Evolutionary conservation across 2,329 filamentous ascomycete genomes (phyloP), one percentile per base, ranked within the genome.

Genomic region (Neopestalotiopsis clavispora): DNA sequence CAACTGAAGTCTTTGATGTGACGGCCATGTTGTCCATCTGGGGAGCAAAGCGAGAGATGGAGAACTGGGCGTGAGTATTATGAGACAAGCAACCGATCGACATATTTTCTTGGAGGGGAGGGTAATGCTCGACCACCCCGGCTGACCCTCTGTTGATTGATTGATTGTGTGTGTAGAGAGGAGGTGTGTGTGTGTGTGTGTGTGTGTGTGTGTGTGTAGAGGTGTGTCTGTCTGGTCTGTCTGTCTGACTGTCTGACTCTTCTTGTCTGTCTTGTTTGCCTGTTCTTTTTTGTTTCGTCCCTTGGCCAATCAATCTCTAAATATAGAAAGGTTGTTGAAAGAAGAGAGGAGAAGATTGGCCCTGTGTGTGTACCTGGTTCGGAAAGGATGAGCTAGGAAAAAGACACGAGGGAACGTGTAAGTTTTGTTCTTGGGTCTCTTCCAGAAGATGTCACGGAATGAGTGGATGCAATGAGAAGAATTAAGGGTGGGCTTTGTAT

Each of bases 21-120:
- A 32, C 67, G 42, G 14, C 17, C 67, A 63, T 38, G 59, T 14
- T 34, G 32, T 61, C 59, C 59, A 61, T 61, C 59, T 61, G 59
- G 32, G n/a, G 59, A 61, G 17, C 32, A 40, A 61, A 5, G 59
- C 34, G n/a, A 34, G 30, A 17, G 32, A 61, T 40, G 34, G 32
- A 34, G n/a, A 40, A 40, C 34, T 13, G 32, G 45, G 59, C 59
- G 59, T 61, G 59, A 30, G n/a, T 34, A 40, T 34, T 2, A 61
- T 20, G 20, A 40, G 32, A 61, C 34, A 61, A 40, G 32, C 57
- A 34, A 20, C n/a, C 28, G 28, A 61, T 61, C 59, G 59, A 61
- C 59, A 61, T 40, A n/a, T 34, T 61, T 34, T 32, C 40, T 40
- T 28, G 23, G 23, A 28, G 23, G 59, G 45, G 34, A 61, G 34